These are phyloP conservation scores for Apostasia shenzhenica DNA, from an alignment of 106 monocot genomes.

Conservation along the genomic window DNA sequence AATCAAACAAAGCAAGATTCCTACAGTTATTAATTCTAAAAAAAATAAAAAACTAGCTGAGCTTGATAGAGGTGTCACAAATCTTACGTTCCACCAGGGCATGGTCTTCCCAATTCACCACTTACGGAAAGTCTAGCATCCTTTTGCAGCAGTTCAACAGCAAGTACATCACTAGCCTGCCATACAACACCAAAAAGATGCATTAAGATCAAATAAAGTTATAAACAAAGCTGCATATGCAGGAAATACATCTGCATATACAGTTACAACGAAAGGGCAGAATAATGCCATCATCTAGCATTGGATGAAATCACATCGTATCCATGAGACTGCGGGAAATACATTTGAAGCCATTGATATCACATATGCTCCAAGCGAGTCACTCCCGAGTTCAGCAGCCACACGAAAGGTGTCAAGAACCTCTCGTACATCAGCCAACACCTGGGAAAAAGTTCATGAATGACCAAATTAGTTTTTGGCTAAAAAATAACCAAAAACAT, in stretches of 20 bases:
- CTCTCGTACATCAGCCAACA: constrained; percentile 63
- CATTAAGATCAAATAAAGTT: constrained; percentile 1
- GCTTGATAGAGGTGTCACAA: not conserved
- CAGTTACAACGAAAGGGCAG: not conserved
- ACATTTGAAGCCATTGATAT: constrained; percentile 98
- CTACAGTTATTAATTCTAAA: too few species aligned
- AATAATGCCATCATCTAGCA: too few species aligned
- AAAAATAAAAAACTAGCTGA: too few species aligned
- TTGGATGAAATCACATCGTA: too few species aligned
- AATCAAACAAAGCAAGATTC: too few species aligned
- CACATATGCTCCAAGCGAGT: constrained; percentile 87
- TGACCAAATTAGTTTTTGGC: too few species aligned
- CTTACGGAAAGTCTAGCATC: constrained; percentile 78
- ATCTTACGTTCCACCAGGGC: constrained; percentile 90
- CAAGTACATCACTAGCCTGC: constrained; percentile 92
- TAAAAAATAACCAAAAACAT: too few species aligned
- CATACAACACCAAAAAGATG: constrained; percentile 13
- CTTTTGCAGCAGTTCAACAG: constrained; percentile 86
- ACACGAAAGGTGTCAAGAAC: constrained; percentile 84
- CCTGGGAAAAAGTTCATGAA: constrained; percentile 29
- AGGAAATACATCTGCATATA: not conserved
- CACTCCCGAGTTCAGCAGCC: constrained; percentile 85
- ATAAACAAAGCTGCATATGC: not conserved
- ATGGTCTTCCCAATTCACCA: constrained; percentile 72
- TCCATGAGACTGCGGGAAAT: not conserved